Evolutionary conservation across 805 yeast genomes (phyloP).

Genomic region (Lachancea nothofagi): DNA sequence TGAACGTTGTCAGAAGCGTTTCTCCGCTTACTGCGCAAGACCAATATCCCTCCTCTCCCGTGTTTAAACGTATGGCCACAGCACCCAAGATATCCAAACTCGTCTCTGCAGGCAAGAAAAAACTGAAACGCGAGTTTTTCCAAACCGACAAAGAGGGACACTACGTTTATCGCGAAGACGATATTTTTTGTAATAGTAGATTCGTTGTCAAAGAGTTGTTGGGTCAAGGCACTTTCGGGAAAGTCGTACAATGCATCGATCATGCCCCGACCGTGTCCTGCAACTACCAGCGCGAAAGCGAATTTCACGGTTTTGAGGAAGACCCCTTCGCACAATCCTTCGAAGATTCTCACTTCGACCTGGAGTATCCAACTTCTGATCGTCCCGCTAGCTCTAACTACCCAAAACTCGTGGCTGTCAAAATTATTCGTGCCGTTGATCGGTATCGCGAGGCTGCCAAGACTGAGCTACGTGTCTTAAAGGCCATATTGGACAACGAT

Average conservation of each 20-base stretch:
- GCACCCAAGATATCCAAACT: constrained; percentile 10
- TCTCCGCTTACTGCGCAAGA: constrained; percentile 15
- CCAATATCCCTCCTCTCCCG: constrained; percentile 10
- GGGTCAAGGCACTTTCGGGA: constrained; percentile 98
- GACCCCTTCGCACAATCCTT: constrained; percentile 9
- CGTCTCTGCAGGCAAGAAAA: constrained; percentile 8
- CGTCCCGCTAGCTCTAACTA: neutral
- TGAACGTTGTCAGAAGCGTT: constrained; percentile 20
- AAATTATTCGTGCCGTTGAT: constrained; percentile 85
- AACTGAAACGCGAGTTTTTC: constrained; percentile 13
- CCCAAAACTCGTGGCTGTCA: constrained; percentile 68
- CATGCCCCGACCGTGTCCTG: constrained; percentile 24
- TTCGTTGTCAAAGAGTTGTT: constrained; percentile 61
- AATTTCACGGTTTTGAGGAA: constrained; percentile 6
- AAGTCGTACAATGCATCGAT: constrained; percentile 90
- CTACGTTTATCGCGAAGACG: constrained; percentile 54
- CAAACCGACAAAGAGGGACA: constrained; percentile 64
- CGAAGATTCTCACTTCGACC: constrained; percentile 5
- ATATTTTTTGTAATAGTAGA: constrained; percentile 51
- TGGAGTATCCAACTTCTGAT: neutral
- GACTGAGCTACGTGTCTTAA: constrained; percentile 78
- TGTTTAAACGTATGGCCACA: constrained; percentile 8
- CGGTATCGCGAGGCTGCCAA: constrained; percentile 94
- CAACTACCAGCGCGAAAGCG: neutral
- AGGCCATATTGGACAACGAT: constrained; percentile 28